Evolutionary conservation across 169 alveolate genomes (phyloP), one percentile per base, ranked within the genome.

Genomic region (Cryptosporidium meleagridis): DNA sequence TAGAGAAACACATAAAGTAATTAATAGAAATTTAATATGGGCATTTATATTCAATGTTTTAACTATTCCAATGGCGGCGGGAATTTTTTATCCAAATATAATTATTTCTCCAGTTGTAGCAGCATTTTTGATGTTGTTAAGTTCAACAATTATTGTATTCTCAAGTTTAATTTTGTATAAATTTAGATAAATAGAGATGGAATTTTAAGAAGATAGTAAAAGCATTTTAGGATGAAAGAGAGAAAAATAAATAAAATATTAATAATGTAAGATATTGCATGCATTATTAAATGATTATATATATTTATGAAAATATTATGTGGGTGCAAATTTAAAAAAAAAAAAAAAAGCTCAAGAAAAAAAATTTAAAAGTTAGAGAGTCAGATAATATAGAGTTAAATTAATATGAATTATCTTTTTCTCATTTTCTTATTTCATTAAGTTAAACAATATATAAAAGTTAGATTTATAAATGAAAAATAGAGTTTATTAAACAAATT

Each of bases 41-140:
- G 89, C 89, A 26, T 65, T 26, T 65, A 65, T 80, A 44, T 80
- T 80, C 39, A 80, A 80, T 67, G 37, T 80, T 16, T 16, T 80
- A 35, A 65, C 89, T 8, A 62, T 80, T 6, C 89, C 89, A 7
- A 62, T 80, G 21, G 89, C 89, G 39, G 89, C 89, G 48, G 89
- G 89, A 62, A 48, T 80, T 41, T 65, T 80, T 41, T 80, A 80
- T 65, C 89, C 89, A 0, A 59, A 65, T 59, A 65, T 80, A 29
- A 37, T 80, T 21, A 80, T 80, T 23, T 65, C 89, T 3, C 89
- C 89, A 5, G 89, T 80, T 23, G 75, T 65, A 6, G 89, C 80
- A 62, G 52, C 89, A 62, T 61, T 80, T 45, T 61, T 80, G 44
- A 80, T 80, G 89, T 5, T 80, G 3, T 29, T 59, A 29, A 80